Conservation (phyloP, 192 early-diverging fungal genomes). For the Rhizophagus sp. region DNA sequence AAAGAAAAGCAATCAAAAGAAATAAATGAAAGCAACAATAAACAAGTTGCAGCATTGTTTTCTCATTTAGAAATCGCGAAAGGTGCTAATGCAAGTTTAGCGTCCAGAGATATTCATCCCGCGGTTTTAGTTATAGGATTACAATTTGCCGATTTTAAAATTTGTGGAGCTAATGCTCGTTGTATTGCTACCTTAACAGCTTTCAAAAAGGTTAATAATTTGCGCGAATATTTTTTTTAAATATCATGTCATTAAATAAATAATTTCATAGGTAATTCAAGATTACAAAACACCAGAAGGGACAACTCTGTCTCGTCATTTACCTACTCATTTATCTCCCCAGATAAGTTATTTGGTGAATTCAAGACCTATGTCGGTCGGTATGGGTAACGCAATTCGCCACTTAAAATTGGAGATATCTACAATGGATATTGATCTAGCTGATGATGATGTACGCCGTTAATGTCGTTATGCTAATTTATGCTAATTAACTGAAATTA, state of each 20-base stretch:
- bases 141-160: conserved; percentile 82
- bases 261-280: conserved; percentile 69
- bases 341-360: conserved; percentile 90
- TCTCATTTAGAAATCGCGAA: conserved; percentile 71
- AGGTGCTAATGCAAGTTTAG: conserved; percentile 46
- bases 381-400: conserved; percentile 92
- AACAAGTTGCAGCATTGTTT: conserved; percentile 68
- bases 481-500: background rate
- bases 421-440: conserved; percentile 70
- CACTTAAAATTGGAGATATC: conserved; percentile 87
- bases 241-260: background rate
- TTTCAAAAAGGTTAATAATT: conserved; percentile 67
- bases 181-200: conserved; percentile 85
- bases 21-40: conserved; percentile 19
- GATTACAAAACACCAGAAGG: conserved; percentile 90
- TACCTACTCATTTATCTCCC: conserved; percentile 79
- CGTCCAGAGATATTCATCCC: conserved; percentile 77
- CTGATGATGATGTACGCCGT: conserved; percentile 76
- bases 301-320: conserved; percentile 74
- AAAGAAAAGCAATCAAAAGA: conserved; percentile 39
- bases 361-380: conserved; percentile 84
- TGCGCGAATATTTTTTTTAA: background rate
- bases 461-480: background rate
- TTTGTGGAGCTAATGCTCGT: conserved; percentile 89
- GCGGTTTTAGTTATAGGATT: conserved; percentile 83